phyloP scores from a whole-genome alignment of 768 basidiomycete genomes.

The Symmetrospora coprosmae region DNA sequence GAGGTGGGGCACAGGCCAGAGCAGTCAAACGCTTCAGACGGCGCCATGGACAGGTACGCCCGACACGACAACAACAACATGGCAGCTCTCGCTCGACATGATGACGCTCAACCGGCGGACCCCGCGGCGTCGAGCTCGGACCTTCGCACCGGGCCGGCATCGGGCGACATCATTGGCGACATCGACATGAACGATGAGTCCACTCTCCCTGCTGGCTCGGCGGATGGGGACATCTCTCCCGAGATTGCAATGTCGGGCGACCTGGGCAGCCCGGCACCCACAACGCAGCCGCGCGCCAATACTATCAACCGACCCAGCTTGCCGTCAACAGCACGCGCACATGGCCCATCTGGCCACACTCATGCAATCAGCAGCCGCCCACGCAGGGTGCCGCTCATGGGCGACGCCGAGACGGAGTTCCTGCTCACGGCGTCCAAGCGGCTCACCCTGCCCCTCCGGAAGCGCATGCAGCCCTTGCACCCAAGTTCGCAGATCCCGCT shows the following conservation, averaged over 20 bases:
- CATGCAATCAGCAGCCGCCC: background rate
- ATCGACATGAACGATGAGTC: no score
- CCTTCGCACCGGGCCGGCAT: no score
- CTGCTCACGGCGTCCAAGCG: conserved; percentile 27
- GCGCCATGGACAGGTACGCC: no score
- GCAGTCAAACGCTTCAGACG: no score
- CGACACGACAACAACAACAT: no score
- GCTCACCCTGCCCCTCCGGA: conserved; percentile 19
- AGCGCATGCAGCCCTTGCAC: conserved; percentile 17
- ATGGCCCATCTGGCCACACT: background rate
- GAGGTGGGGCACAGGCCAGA: conserved; percentile 8
- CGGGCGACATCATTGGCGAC: no score
- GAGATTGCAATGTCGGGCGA: no score
- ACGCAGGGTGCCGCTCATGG: conserved; percentile 17
- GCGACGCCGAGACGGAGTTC: conserved; percentile 31
- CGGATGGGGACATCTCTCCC: no score
- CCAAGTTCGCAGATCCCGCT: background rate
- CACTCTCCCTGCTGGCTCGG: no score
- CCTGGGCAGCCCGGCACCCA: no score
- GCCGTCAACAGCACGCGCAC: background rate
- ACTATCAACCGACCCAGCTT: background rate
- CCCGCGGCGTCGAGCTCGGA: background rate
- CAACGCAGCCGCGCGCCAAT: no score
- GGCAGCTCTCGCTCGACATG: no score
- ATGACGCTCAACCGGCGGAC: background rate